Conservation (phyloP, 768 basidiomycete species). For the Tephrocybe sp. region DNA sequence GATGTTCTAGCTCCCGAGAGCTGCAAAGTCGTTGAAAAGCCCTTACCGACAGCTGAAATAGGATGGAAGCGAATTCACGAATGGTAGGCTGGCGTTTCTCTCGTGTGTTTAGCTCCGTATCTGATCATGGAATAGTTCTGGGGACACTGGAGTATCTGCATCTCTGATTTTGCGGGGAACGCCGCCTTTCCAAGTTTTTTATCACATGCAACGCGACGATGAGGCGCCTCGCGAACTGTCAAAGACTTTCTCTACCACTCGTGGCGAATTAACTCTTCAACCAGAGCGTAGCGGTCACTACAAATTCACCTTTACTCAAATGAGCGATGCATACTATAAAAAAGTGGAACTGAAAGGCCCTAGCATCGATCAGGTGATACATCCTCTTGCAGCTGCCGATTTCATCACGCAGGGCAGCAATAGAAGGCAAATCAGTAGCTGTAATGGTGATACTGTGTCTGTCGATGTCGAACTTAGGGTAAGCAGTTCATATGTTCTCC, state of each 20-base stretch:
- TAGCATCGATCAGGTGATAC: constrained; percentile 83
- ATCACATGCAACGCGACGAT: constrained; percentile 68
- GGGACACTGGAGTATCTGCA: constrained; percentile 89
- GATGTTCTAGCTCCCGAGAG: constrained; percentile 81
- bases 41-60: constrained; percentile 79
- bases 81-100: constrained; percentile 54
- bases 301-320: constrained; percentile 70
- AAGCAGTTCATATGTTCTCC: constrained; percentile 17
- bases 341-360: constrained; percentile 71
- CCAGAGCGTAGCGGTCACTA: constrained; percentile 91
- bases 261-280: constrained; percentile 80
- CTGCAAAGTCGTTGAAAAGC: constrained; percentile 73
- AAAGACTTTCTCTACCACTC: constrained; percentile 62
- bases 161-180: constrained; percentile 84
- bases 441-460: constrained; percentile 72
- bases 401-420: constrained; percentile 50
- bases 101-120: not conserved
- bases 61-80: constrained; percentile 89
- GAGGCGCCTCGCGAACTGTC: constrained; percentile 58
- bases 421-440: constrained; percentile 65
- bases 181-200: constrained; percentile 85
- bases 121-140: constrained; percentile 50
- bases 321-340: constrained; percentile 85
- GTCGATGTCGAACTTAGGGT: constrained; percentile 83
- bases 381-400: constrained; percentile 80